Conservation (phyloP, 2,329 filamentous ascomycete species). For the Colletotrichum limetticola region DNA sequence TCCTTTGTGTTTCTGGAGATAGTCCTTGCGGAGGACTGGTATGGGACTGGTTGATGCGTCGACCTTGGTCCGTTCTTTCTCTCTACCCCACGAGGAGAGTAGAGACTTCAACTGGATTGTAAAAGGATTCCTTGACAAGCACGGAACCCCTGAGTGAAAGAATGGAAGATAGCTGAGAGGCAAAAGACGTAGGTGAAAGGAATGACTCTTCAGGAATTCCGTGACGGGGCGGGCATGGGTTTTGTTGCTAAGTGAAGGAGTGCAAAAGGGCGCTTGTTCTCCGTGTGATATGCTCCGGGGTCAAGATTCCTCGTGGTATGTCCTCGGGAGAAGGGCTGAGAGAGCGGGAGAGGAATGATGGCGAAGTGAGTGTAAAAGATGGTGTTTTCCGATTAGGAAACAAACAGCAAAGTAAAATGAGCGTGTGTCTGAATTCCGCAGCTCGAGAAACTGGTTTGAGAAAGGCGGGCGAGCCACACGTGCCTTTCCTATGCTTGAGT, state of each 20-base stretch:
- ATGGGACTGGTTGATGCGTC: conserved; percentile 12
- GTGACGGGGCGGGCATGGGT: conserved; percentile 32
- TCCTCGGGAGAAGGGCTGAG: conserved; percentile 7
- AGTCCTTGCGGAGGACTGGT: background rate
- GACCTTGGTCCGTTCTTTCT: conserved; percentile 18
- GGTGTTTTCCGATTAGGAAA: conserved; percentile 13
- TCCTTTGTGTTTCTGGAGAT: conserved; percentile 7
- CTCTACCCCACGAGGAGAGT: conserved; percentile 10
- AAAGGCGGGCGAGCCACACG: background rate
- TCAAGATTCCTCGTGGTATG: conserved; percentile 15
- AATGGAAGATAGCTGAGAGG: conserved; percentile 30
- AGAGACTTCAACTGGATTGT: conserved; percentile 27
- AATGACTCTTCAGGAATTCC: conserved; percentile 35
- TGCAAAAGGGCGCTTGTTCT: conserved; percentile 3
- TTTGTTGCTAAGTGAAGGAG: conserved; percentile 28
- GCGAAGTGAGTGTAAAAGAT: conserved; percentile 21
- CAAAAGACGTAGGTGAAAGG: conserved; percentile 34
- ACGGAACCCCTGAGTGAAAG: conserved; percentile 32
- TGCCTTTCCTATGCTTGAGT: conserved; percentile 13
- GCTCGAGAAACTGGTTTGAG: background rate
- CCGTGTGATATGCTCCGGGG: conserved; percentile 13
- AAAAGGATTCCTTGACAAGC: conserved; percentile 35
- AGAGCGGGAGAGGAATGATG: conserved; percentile 32
- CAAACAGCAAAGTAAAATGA: conserved; percentile 17
- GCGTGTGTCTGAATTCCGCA: conserved; percentile 20